Percentiles rank a stretch among this genome's conserved stretches.
Evolutionary conservation across 331 rosid species (phyloP).

Genomic region (Quercus phellos): DNA sequence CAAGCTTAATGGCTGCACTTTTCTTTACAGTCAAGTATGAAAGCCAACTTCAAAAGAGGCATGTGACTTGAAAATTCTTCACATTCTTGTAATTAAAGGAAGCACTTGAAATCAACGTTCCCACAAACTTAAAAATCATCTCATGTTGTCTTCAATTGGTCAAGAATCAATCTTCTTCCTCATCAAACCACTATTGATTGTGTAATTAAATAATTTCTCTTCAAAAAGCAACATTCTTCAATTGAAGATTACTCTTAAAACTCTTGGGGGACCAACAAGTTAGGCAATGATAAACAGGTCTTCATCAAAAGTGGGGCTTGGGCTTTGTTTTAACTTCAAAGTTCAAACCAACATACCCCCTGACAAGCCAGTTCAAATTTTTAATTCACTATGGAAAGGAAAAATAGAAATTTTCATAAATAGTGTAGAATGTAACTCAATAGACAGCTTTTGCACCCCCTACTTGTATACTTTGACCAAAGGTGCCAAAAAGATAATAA

Average conservation of each 20-base stretch:
- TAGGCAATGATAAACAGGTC: constrained; percentile 72
- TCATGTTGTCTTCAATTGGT: constrained; percentile 59
- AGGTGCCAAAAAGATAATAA: neutral
- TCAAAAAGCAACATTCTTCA: constrained; percentile 48
- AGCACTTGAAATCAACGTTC: constrained; percentile 72
- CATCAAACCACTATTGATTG: constrained; percentile 69
- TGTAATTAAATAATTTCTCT: constrained; percentile 64
- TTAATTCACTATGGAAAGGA: constrained; percentile 46
- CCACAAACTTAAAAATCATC: constrained; percentile 52
- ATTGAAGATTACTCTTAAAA: constrained; percentile 58
- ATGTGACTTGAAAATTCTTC: constrained; percentile 87
- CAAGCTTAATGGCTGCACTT: constrained; percentile 71
- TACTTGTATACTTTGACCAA: constrained; percentile 10
- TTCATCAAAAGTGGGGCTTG: constrained; percentile 91
- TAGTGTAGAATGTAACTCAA: constrained; percentile 12
- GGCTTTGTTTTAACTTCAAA: constrained; percentile 92
- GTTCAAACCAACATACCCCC: constrained; percentile 99
- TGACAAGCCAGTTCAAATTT: constrained; percentile 90
- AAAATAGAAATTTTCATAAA: constrained; percentile 19
- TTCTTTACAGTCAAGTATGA: constrained; percentile 74
- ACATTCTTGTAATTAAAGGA: constrained; percentile 60
- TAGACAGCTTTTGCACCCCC: constrained; percentile 27
- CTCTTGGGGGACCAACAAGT: constrained; percentile 66
- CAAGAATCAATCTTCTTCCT: constrained; percentile 64
- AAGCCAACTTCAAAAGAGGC: constrained; percentile 62